phyloP scores from a whole-genome alignment of 805 yeast genomes.

The Metschnikowia reukaufii region DNA sequence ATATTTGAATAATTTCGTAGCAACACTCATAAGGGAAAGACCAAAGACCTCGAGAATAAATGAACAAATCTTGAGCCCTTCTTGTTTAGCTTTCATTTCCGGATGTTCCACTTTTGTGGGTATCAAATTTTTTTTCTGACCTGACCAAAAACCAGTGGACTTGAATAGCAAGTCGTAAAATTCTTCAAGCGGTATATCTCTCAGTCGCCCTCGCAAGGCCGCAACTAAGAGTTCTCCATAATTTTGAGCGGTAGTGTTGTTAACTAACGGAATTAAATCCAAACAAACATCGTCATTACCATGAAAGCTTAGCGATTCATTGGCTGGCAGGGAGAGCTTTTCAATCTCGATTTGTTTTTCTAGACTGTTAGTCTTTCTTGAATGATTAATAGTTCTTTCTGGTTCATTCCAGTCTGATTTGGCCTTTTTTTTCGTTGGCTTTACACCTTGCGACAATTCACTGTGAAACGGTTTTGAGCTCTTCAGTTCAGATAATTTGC shows the following conservation, averaged over 20 bases:
- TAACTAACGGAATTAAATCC: constrained; percentile 4
- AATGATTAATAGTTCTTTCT: too few relatives aligned
- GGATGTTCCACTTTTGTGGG: constrained; percentile 32
- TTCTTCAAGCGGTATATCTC: constrained; percentile 37
- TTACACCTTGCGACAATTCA: too few relatives aligned
- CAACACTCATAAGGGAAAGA: constrained; percentile 3
- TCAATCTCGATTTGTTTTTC: too few relatives aligned
- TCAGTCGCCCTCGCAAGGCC: constrained; percentile 25
- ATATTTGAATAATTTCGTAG: background rate
- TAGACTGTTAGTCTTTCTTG: too few relatives aligned
- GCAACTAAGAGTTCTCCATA: constrained; percentile 31
- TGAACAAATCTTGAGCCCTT: constrained; percentile 23
- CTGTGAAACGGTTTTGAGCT: too few relatives aligned
- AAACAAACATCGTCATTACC: background rate
- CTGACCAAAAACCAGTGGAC: constrained; percentile 19
- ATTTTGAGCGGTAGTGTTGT: constrained; percentile 32
- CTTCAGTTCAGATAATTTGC: too few relatives aligned
- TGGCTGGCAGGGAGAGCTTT: too few relatives aligned
- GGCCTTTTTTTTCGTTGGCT: too few relatives aligned
- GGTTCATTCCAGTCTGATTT: too few relatives aligned
- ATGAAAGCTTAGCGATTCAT: too few relatives aligned
- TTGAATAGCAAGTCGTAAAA: constrained; percentile 41
- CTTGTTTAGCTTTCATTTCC: constrained; percentile 9
- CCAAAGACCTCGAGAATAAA: constrained; percentile 35
- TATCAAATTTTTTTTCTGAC: background rate